Evolutionary conservation across 2,329 filamentous ascomycete species (phyloP), one percentile per base, ranked within the genome.

Genomic region (Ceratocystis smalleyi): DNA sequence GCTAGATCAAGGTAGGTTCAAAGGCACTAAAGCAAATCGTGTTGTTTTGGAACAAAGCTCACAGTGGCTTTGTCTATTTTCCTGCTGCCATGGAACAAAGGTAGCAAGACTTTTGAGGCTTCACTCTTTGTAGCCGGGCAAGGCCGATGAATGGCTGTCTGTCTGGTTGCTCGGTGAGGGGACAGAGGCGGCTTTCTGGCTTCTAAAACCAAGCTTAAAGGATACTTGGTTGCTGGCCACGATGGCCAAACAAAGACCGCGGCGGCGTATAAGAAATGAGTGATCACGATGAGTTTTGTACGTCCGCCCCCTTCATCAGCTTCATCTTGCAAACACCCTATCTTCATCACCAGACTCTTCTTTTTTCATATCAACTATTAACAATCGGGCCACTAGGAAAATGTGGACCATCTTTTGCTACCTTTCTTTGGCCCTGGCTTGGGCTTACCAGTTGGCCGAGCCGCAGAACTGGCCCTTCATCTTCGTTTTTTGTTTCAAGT

Each of bases 401-500:
- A 55, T 55, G 51, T 55, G 51, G 51, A 12, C 22, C 27, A 17
- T 55, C 22, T 55, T 55, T 17, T 55, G 15, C 15, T 17, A 12
- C 51, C 51, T 55, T 7, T 12, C 51, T n/a, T 30, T 55, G n/a
- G 27, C 27, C 17, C 30, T 55, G 22, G 51, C 24, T 22, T 55
- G 51, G 51, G 51, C 7, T 12, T 55, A 55, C 51, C 51, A 55
- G 27, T n/a, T 57, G 10, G n/a, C 35, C 1, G 45, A 47, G 19
- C 43, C 62, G 5, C 32, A 60, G 19, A 63, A 66, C 65, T 55
- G 61, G 27, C 0, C 57, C 2, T 66, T 66, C 30, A 22, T 64
- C 22, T 55, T 64, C 19, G 51, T 73, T 3, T 77, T 78, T 61
- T 15, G 71, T 0, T 62, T 71, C 5, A 72, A 80, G 0, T 83